Base-by-base conservation (phyloP, 352 stramenopile species). In the Pythium rishiriense region DNA sequence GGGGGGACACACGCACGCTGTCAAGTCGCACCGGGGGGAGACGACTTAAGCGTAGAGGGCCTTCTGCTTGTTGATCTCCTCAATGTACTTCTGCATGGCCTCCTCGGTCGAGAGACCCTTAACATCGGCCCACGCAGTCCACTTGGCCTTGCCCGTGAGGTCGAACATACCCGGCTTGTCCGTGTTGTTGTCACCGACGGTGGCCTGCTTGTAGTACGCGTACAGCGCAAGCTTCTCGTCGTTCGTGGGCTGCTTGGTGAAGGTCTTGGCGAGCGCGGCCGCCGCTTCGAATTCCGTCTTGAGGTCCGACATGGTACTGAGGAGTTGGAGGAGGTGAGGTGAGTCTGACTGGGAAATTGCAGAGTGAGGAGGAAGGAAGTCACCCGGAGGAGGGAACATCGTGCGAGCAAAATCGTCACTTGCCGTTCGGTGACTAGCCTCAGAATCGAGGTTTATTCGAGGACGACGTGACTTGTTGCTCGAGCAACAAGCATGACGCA, bases 131-230 rank as follows among this genome's bases (percentile, higher is more conserved):
- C 89, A 97, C 45, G 89, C 89, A 54, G 88, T 79, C 86, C 87
- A 96, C 83, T 97, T 97, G 71, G 85, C 85, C 75, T 94, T 94
- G 67, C 76, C 85, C 50, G 75, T 89, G 31, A 96, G 58, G 73
- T 96, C 84, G 60, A 96, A 91, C 83, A 96, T 94, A 64, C 88
- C 87, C 7, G 89, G 84, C 66, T 84, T 85, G 56, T 76, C 31
- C 49, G 84, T 93, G 63, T 79, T 91, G 75, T 90, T 90, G 82
- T 97, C 87, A 21, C 89, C 89, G 25, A 91, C 70, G 12, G 85
- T 97, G 47, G 86, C 88, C 75, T 97, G 89, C 84, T 97, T 97
- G 85, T 83, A 97, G 69, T 85, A 81, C n/a, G 84, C 81, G 80
- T 97, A 97, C 50, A 97, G 71, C 25, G 77, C 73, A 62, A 97